Base-by-base conservation (phyloP, 164 flowering plant genomes). In the Kingdonia uniflora region DNA sequence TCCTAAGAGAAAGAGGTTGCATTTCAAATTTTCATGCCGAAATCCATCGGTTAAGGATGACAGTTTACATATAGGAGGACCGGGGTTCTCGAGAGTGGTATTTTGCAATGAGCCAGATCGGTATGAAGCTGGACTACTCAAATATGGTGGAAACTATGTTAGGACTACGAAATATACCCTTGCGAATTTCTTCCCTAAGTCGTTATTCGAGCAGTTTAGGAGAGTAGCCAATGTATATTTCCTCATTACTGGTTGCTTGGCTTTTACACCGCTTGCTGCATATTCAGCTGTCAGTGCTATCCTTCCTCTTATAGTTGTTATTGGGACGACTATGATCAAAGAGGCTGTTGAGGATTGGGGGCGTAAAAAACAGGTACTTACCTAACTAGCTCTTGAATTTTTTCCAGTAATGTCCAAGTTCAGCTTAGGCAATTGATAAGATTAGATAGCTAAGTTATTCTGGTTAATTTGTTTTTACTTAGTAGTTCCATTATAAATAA, bases 141-240 rank as follows among this genome's bases (percentile, higher is more conserved):
- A 66, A 24, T 87, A 87, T 68, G 51, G 41, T 2, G 65, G 29
- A 54, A 87, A 87, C 61, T 81, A 81, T 65, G 88, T 87, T 12
- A 77, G 78, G 22, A 81, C 85, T 17, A 78, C 95, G 6, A 87
- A 87, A 74, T 87, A 87, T 38, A 82, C 76, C 5, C 39, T 76
- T 2, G 78, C 74, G 1, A 71, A 82, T 2, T 87, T 84, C 66
- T 47, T 87, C n/a, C 91, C 91, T 14, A 87, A 80, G 59, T 72
- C 88, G 1, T 54, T 87, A 69, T 87, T 81, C 49, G 95, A 87
- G 79, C 95, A 87, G 59, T 87, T 87, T 65, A 71, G 91, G 67
- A 65, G 95, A 49, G 83, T 79, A 26, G 95, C 88, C 48, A 87
- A 84, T 58, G 10, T 84, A 2, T 87, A 78, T 52, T 87, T 87